Evolutionary conservation across 2,329 filamentous ascomycete species (phyloP), one percentile per base, ranked within the genome.

Genomic region (Cercospora nicotianae): DNA sequence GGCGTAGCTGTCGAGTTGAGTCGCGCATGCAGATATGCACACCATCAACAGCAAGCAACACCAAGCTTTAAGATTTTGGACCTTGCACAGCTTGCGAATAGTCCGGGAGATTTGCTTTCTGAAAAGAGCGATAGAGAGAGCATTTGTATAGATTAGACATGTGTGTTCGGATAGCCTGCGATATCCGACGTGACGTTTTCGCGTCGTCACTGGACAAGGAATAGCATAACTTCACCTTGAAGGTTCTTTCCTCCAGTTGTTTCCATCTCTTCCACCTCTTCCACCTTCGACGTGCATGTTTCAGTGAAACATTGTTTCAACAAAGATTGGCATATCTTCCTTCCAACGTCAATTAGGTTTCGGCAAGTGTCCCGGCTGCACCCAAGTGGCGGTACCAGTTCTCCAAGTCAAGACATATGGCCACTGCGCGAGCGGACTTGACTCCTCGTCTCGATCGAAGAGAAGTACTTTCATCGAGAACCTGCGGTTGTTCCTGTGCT

Each of bases 401-500:
- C 45, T 51, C 16, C 16, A 12, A 51, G 45, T 51, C 45, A 51
- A 51, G 45, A 51, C 45, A 51, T 51, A 23, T 26, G 45, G 18
- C 45, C 45, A 51, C 10, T 51, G 20, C 10, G 23, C 10, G 13
- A 16, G 9, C 53, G 53, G 53, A 31, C 53, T 30, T 58, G 53
- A 58, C 23, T 58, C 53, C 53, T 58, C 26, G 53, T n/a, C n/a
- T n/a, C 5, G n/a, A 58, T 58, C 53, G 53, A 30, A 58, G 26
- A 5, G 18, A 30, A 28, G 53, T 28, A 28, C 26, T 58, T 3
- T 31, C 48, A 31, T 30, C 53, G 33, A 12, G 10, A 6, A 12
- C 33, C 12, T 5, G 33, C 12, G 33, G 33, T 5, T 36, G 12
- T 9, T 36, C 33, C 33, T 36, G 33, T 12, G 33, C 33, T 36